Evolutionary conservation across 768 basidiomycete genomes (phyloP).

Genomic region (Termitomyces sp.): DNA sequence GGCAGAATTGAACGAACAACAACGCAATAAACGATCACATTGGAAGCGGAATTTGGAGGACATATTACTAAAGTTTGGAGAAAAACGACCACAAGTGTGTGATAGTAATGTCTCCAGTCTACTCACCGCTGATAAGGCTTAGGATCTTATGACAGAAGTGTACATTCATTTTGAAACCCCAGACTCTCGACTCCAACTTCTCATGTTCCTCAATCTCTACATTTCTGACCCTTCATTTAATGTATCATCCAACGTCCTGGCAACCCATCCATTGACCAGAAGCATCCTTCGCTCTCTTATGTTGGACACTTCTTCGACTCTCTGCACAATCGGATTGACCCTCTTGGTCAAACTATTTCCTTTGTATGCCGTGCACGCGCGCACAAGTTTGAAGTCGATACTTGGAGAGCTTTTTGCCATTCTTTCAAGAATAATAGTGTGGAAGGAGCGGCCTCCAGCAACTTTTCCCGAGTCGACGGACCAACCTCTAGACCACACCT

Average conservation of each 20-base stretch:
- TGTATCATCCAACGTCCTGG: conserved; percentile 41
- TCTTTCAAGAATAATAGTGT: conserved; percentile 67
- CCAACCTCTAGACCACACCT: conserved; percentile 24
- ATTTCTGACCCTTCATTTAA: conserved; percentile 50
- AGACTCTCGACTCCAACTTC: conserved; percentile 60
- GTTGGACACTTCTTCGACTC: conserved; percentile 70
- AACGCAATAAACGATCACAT: conserved; percentile 50
- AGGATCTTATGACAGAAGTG: conserved; percentile 72
- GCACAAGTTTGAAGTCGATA: conserved; percentile 44
- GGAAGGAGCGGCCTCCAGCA: conserved; percentile 51
- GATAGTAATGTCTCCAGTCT: neutral
- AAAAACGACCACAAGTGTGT: conserved; percentile 60
- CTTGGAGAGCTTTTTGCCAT: conserved; percentile 65
- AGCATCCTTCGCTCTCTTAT: conserved; percentile 63
- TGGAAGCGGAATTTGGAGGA: conserved; percentile 84
- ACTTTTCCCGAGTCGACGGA: conserved; percentile 21
- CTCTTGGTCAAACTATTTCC: conserved; percentile 71
- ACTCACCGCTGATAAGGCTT: conserved; percentile 6
- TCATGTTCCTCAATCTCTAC: conserved; percentile 60
- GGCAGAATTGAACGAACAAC: conserved; percentile 57
- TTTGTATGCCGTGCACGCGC: conserved; percentile 61
- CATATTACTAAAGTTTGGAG: conserved; percentile 59
- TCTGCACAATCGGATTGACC: conserved; percentile 57
- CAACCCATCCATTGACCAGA: conserved; percentile 56
- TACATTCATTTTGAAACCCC: conserved; percentile 56